These are phyloP conservation scores for Ramalina peruviana DNA, from an alignment of 495 filamentous ascomycete genomes.

Conservation along the genomic window DNA sequence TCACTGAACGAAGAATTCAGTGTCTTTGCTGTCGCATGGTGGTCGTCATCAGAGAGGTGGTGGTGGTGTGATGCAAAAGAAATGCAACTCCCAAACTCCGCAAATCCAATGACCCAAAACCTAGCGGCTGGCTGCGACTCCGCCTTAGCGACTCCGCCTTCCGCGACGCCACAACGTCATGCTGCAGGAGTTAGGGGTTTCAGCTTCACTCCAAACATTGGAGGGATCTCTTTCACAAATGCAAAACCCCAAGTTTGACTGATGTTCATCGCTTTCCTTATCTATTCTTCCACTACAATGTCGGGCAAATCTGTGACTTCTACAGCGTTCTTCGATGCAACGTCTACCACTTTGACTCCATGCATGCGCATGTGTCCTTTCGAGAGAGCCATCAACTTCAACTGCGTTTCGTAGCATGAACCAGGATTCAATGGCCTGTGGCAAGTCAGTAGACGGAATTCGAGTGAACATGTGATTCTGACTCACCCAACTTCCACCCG, in stretches of 20 bases:
- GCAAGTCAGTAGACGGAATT: constrained; percentile 4
- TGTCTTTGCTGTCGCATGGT: too few species aligned
- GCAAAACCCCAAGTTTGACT: neutral
- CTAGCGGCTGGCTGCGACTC: too few species aligned
- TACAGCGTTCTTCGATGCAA: constrained; percentile 64
- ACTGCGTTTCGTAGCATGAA: constrained; percentile 66
- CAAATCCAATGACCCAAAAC: too few species aligned
- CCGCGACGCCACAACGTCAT: too few species aligned
- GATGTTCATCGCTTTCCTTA: neutral
- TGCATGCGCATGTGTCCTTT: constrained; percentile 67
- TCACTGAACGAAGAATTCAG: too few species aligned
- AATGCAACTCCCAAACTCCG: too few species aligned
- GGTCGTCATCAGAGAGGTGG: too few species aligned
- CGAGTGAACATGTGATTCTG: neutral
- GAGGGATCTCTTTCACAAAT: too few species aligned
- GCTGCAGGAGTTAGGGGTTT: too few species aligned
- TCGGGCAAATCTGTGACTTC: constrained; percentile 72
- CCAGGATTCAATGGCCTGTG: constrained; percentile 53
- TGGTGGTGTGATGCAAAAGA: too few species aligned
- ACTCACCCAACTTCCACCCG: constrained; percentile 70
- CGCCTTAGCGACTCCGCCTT: too few species aligned
- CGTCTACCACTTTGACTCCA: constrained; percentile 67
- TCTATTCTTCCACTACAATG: constrained; percentile 35
- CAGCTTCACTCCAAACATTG: too few species aligned
- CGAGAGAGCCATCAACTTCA: constrained; percentile 65